Conservation (phyloP, 2,329 filamentous ascomycete genomes). For the Colletotrichum sp. region DNA sequence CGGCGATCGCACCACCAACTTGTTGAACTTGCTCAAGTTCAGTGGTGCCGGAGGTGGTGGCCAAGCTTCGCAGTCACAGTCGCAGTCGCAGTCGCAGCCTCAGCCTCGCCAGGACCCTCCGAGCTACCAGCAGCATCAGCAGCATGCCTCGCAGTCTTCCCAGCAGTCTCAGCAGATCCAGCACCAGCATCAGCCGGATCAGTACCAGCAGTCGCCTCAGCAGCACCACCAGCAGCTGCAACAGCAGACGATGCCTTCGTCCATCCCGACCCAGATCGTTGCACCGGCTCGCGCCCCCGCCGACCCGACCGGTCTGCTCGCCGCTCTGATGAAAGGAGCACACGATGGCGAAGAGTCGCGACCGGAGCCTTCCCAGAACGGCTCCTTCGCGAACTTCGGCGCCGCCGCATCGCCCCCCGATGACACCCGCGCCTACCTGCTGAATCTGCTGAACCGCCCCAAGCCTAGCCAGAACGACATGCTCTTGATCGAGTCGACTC, state of each 20-base stretch:
- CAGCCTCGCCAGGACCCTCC: constrained; percentile 4
- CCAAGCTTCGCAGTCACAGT: constrained; percentile 13
- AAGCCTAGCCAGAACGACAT: constrained; percentile 68
- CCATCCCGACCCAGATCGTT: constrained; percentile 50
- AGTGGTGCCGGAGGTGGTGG: constrained; percentile 42
- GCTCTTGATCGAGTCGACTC: constrained; percentile 44
- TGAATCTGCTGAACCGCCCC: constrained; percentile 83
- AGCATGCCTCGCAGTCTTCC: constrained; percentile 23
- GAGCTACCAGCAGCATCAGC: constrained; percentile 33
- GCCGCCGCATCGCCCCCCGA: constrained; percentile 58
- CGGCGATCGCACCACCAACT: constrained; percentile 56
- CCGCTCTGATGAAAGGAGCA: constrained; percentile 64
- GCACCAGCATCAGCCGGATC: constrained; percentile 10
- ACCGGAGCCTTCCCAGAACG: constrained; percentile 26
- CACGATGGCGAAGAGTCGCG: constrained; percentile 51
- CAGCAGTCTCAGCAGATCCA: constrained; percentile 19
- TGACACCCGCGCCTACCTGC: constrained; percentile 83
- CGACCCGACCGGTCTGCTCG: constrained; percentile 62
- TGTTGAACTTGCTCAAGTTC: constrained; percentile 68
- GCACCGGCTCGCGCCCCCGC: constrained; percentile 61
- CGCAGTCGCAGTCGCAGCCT: background rate
- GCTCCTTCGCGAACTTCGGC: constrained; percentile 44
- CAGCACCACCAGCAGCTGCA: constrained; percentile 27
- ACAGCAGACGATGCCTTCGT: constrained; percentile 30
- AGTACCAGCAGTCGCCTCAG: constrained; percentile 18